Percentiles rank a stretch among this genome's conserved stretches.
Evolutionary conservation across 1,139 yeast species (phyloP).

Genomic region (Saccharomycopsis phalli): DNA sequence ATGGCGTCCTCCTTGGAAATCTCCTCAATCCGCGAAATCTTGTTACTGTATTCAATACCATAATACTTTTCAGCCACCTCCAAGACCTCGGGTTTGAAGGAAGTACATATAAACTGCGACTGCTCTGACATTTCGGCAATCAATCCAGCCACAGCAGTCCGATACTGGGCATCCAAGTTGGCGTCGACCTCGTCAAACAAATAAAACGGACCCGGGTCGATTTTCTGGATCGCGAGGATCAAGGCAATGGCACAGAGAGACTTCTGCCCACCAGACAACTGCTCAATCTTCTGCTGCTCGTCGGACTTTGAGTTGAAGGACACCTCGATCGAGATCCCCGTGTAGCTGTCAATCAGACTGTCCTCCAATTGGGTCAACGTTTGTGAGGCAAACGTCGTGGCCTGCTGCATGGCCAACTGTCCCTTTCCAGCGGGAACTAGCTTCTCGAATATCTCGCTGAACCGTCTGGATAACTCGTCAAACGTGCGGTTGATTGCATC

Average conservation of each 20-base stretch:
- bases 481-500: conserved; percentile 78
- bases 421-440: conserved; percentile 85
- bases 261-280: conserved; percentile 93
- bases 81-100: conserved; percentile 90
- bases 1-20: conserved; percentile 69
- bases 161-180: conserved; percentile 83
- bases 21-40: conserved; percentile 70
- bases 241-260: conserved; percentile 90
- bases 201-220: conserved; percentile 97
- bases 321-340: conserved; percentile 81
- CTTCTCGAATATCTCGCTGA: conserved; percentile 64
- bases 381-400: conserved; percentile 13
- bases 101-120: conserved; percentile 93
- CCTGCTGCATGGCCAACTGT: conserved; percentile 44
- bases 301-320: conserved; percentile 83
- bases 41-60: conserved; percentile 79
- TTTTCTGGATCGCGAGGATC: conserved; percentile 84
- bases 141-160: conserved; percentile 78
- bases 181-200: conserved; percentile 96
- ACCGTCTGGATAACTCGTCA: conserved; percentile 64
- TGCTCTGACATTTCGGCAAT: conserved; percentile 52
- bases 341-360: conserved; percentile 48
- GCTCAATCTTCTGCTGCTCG: conserved; percentile 85
- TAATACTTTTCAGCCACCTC: conserved; percentile 80
- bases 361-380: neutral